Evolutionary conservation across 345 rosid genomes (phyloP).

Genomic region (Iberis pinnata): DNA sequence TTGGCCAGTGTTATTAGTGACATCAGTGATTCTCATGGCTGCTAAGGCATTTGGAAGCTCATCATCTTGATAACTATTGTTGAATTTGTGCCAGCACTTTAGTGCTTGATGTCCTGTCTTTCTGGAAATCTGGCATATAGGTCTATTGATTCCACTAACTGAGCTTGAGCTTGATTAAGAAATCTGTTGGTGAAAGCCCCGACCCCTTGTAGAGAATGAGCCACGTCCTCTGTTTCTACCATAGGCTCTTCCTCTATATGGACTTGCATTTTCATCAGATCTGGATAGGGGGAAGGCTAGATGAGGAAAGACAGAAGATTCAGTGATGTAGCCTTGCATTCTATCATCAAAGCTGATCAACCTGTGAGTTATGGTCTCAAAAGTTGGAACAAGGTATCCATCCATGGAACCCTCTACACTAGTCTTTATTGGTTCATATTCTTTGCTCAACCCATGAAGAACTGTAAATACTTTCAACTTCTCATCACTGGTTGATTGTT

Average conservation of each 20-base stretch:
- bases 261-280: no score
- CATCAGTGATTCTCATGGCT: neutral
- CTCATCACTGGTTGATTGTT: neutral
- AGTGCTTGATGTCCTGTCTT: neutral
- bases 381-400: neutral
- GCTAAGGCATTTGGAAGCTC: neutral
- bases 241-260: neutral
- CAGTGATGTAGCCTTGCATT: neutral
- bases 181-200: neutral
- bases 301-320: fast-evolving
- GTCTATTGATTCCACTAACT: no score
- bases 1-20: neutral
- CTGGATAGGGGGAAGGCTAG: no score
- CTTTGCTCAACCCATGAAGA: neutral
- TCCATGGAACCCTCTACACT: neutral
- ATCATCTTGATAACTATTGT: neutral
- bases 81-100: neutral
- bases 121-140: neutral
- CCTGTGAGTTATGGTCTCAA: neutral
- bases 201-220: neutral
- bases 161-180: neutral
- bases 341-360: neutral
- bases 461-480: neutral
- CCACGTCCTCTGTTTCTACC: neutral
- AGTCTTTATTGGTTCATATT: neutral